These are phyloP conservation scores for Trypanosoma scelopori DNA, from an alignment of 208 protist genomes.

Conservation along the genomic window DNA sequence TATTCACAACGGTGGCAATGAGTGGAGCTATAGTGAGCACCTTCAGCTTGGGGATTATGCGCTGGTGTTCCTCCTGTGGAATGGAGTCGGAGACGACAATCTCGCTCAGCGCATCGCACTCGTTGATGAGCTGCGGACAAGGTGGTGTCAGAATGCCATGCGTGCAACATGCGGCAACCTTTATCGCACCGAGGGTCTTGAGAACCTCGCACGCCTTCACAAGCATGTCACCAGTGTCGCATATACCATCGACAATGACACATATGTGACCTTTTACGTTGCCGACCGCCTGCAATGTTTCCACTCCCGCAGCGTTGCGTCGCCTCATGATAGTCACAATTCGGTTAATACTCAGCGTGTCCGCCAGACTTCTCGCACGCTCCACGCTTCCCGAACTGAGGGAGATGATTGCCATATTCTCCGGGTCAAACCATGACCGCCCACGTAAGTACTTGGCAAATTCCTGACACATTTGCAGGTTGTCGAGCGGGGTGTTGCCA, in stretches of 20 bases:
- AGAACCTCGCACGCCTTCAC: slow-evolving; percentile 92
- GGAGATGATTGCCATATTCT: slow-evolving; percentile 92
- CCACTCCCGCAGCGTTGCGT: slow-evolving; percentile 74
- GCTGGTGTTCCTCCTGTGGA: slow-evolving; percentile 82
- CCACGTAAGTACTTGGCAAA: slow-evolving; percentile 71
- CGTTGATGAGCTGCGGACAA: slow-evolving; percentile 87
- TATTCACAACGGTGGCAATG: slow-evolving; percentile 75
- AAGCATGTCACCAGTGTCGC: slow-evolving; percentile 95
- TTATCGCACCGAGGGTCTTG: slow-evolving; percentile 86
- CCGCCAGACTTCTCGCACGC: slow-evolving; percentile 88
- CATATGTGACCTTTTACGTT: slow-evolving; percentile 91
- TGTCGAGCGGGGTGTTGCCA: slow-evolving; percentile 91
- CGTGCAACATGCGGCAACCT: slow-evolving; percentile 92
- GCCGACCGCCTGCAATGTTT: slow-evolving; percentile 93
- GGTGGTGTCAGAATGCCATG: slow-evolving; percentile 93
- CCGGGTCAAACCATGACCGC: slow-evolving; percentile 73
- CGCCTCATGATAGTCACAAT: slow-evolving; percentile 97
- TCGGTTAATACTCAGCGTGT: slow-evolving; percentile 80
- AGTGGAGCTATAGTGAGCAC: slow-evolving; percentile 90
- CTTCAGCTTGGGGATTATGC: slow-evolving; percentile 76
- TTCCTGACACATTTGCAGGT: slow-evolving; percentile 86
- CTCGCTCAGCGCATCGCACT: slow-evolving; percentile 79
- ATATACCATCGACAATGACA: slow-evolving; percentile 97
- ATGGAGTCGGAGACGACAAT: slow-evolving; percentile 94
- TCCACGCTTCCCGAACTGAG: slow-evolving; percentile 95